phyloP scores from a whole-genome alignment of 1,139 yeast species.

The Petasospora rhodanensis region DNA sequence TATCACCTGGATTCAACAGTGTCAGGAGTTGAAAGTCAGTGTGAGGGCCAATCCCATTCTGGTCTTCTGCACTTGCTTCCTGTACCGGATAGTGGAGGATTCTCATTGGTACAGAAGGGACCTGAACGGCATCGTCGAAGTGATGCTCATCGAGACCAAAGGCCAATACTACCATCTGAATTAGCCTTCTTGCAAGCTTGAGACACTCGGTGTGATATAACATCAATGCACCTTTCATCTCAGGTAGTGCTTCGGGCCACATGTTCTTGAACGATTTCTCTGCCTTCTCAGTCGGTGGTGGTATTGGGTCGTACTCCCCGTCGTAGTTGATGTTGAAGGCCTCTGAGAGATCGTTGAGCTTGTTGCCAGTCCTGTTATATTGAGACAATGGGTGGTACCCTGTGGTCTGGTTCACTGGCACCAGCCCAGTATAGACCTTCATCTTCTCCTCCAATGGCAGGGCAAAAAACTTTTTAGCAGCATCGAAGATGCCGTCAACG shows the following conservation, averaged over 20 bases:
- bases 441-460: constrained; percentile 17
- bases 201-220: no score
- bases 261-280: no score
- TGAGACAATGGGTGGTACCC: constrained; percentile 26
- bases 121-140: constrained; percentile 13
- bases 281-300: no score
- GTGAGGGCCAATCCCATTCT: constrained; percentile 23
- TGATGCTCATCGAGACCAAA: constrained; percentile 16
- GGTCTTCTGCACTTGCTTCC: constrained; percentile 11
- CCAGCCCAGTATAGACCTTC: constrained; percentile 26
- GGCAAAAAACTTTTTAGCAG: constrained; percentile 24
- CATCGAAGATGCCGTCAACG: constrained; percentile 23
- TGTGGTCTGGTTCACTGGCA: constrained; percentile 23
- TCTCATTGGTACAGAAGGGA: constrained; percentile 19
- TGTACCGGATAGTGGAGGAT: constrained; percentile 20
- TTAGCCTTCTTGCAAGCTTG: constrained; percentile 26
- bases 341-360: no score
- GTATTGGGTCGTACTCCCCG: no score
- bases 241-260: no score
- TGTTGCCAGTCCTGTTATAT: constrained; percentile 31
- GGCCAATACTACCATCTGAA: constrained; percentile 19
- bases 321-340: no score
- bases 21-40: constrained; percentile 23
- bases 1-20: constrained; percentile 21
- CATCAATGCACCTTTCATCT: no score